Evolutionary conservation across 805 yeast species (phyloP), one percentile per base, ranked within the genome.

Genomic region (Starmerella lactis-condensi): DNA sequence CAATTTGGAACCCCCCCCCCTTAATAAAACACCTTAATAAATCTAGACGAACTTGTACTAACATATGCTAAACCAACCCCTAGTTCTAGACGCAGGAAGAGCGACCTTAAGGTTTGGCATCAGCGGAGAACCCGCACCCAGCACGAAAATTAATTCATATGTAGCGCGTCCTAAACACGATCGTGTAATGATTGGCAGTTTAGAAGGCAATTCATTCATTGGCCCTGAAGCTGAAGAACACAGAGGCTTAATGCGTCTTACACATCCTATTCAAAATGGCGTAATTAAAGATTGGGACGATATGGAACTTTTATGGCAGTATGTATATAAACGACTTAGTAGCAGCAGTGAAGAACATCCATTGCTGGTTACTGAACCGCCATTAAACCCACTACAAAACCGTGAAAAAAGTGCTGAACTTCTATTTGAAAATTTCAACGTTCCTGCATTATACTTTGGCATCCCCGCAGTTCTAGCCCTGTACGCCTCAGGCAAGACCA

Each of bases 71-170:
- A 41, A 41, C 36, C 85, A 75, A 50, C 82, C 83, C 3, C 59
- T 75, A 21, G 81, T 75, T 22, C 55, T 75, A n/a, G 85, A 75
- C 49, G 73, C 72, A 53, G 68, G 96, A 6, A 74, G 93, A 3
- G 92, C 93, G 1, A 63, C 65, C 23, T 59, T 83, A 33, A 76
- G 81, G 48, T 78, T 91, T 1, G 95, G 96, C 1, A 78, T 83
- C 52, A 92, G 94, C 1, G 94, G 95, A 15, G 91, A 77, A 42
- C 89, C 79, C 30, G 65, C 60, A 41, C 96, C 96, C 3, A 65
- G 69, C 44, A 52, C 66, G 27, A 62, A 61, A 42, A 68, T 70
- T 18, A 70, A 82, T 2, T 57, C 79, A 15, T 53, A 73, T 18
- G 63, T 79, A 3, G 96, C 96, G 4, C 58, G 73, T 34, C 85